Conservation (phyloP, 768 basidiomycete species). For the Collybiopsis luxurians region DNA sequence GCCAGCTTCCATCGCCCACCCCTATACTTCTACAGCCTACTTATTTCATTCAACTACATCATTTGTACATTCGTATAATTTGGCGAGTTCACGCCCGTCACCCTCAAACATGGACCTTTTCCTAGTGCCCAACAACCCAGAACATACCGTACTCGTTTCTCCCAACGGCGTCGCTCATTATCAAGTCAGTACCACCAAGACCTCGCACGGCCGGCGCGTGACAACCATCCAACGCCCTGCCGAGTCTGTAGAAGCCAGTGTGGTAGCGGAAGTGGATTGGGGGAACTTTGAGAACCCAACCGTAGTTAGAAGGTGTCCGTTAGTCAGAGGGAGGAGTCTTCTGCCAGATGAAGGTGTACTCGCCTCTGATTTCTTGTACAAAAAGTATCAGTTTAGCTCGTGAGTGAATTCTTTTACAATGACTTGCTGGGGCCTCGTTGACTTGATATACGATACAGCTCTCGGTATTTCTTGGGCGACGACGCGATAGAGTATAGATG, state of each 20-base stretch:
- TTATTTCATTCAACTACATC: no score
- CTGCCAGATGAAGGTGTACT: slow-evolving; percentile 28
- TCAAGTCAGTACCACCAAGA: slow-evolving; percentile 39
- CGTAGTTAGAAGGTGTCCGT: slow-evolving; percentile 30
- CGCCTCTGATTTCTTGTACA: slow-evolving; percentile 41
- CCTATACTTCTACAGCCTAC: no score
- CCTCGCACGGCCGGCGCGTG: slow-evolving; percentile 27
- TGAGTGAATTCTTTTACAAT: slow-evolving; percentile 21
- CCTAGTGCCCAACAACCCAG: slow-evolving; percentile 49
- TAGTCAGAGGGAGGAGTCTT: slow-evolving; percentile 16
- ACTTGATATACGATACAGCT: slow-evolving; percentile 23
- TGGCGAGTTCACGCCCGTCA: not conserved
- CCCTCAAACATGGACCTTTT: slow-evolving; percentile 44
- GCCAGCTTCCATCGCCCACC: not conserved
- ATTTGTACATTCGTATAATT: not conserved
- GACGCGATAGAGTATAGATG: slow-evolving; percentile 50
- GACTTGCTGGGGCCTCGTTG: not conserved
- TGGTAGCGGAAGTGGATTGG: slow-evolving; percentile 53
- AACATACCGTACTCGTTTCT: slow-evolving; percentile 47
- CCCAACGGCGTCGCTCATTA: slow-evolving; percentile 50
- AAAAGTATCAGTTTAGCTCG: slow-evolving; percentile 38
- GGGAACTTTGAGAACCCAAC: slow-evolving; percentile 38
- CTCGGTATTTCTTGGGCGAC: slow-evolving; percentile 48
- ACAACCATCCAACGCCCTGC: slow-evolving; percentile 40
- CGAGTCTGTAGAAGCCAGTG: slow-evolving; percentile 31